A percentile compares a stretch with the other conserved stretches of the same genome.
These are phyloP conservation scores for Dissophora ornata DNA, from an alignment of 192 early-diverging fungal genomes.

Conservation along the genomic window DNA sequence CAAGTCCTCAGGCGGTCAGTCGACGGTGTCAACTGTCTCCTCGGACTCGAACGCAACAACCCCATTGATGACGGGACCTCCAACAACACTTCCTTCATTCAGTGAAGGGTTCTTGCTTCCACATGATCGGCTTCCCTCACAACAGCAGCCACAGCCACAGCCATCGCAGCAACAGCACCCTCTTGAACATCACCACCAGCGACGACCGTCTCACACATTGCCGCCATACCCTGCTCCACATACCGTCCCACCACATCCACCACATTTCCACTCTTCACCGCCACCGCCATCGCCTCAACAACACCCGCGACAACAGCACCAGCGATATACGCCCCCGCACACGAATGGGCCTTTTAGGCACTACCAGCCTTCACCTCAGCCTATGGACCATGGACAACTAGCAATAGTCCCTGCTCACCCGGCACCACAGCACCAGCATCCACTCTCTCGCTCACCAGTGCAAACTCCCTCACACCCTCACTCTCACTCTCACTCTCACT, in stretches of 20 bases:
- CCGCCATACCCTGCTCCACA: not conserved
- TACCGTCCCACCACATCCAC: not conserved
- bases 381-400: not conserved
- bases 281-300: not conserved
- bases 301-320: not conserved
- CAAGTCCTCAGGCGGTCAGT: conserved; percentile 31
- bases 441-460: conserved; percentile 4
- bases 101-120: conserved; percentile 39
- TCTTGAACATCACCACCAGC: conserved; percentile 1
- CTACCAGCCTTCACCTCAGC: not conserved
- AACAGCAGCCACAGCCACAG: conserved; percentile 1
- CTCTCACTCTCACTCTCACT: conserved; percentile 9
- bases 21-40: not conserved
- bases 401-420: too few relatives aligned
- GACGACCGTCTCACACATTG: conserved; percentile 9
- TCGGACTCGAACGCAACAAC: not conserved
- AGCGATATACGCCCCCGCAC: not conserved
- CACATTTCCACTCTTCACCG: not conserved
- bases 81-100: conserved; percentile 37
- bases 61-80: not conserved
- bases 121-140: conserved; percentile 4
- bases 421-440: not conserved
- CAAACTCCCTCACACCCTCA: conserved; percentile 4
- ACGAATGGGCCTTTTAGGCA: not conserved
- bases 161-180: conserved; percentile 1